These are phyloP conservation scores for Rhizopus delemar DNA, from an alignment of 371 early-diverging fungal genomes.

Conservation along the genomic window DNA sequence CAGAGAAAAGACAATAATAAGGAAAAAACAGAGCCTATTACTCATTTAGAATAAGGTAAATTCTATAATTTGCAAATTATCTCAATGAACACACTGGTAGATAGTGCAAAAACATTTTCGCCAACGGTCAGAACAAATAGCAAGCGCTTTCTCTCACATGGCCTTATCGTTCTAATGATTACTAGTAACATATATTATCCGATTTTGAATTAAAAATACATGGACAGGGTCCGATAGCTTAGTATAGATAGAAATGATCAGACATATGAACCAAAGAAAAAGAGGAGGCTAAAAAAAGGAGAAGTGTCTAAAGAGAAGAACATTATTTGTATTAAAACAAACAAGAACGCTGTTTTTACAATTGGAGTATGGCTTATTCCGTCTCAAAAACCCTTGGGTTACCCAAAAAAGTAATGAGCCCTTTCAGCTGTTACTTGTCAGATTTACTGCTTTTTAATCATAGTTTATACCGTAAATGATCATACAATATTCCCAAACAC, in stretches of 20 bases:
- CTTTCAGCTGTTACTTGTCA: neutral
- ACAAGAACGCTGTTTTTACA: neutral
- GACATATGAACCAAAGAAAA: no score
- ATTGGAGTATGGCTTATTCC: neutral
- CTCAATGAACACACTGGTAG: no score
- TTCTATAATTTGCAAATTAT: neutral
- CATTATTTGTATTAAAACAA: neutral
- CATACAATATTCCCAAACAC: neutral
- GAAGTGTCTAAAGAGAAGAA: neutral
- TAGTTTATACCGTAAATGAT: neutral
- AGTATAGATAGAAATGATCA: neutral
- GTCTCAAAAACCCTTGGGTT: neutral
- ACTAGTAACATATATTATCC: no score
- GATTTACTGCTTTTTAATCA: neutral
- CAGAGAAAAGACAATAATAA: neutral
- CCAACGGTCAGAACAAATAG: no score
- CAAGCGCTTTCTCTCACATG: no score
- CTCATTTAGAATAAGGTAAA: neutral
- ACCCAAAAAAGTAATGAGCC: neutral
- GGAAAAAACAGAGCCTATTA: neutral
- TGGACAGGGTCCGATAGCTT: neutral
- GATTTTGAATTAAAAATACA: no score
- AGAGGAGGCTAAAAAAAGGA: conserved; percentile 7
- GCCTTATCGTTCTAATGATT: no score
- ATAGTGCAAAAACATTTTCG: no score